Base-by-base conservation (phyloP, 73 alveolate species). In the Durusdinium trenchii region DNA sequence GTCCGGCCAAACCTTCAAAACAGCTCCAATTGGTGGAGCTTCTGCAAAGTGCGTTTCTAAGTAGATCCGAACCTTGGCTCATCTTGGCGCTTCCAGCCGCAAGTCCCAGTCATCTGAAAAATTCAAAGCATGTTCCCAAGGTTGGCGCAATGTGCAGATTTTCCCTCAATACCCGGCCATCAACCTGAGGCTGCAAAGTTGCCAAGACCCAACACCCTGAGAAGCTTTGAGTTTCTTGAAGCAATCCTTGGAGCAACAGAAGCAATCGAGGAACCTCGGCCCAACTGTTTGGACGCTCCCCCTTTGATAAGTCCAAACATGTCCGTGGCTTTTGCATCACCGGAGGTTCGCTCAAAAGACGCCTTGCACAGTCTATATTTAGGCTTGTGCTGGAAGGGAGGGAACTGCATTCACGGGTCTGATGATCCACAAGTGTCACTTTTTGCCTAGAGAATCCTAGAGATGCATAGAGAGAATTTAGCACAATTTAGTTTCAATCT, bases 1-100 rank as follows among this genome's bases (percentile, higher is more conserved):
- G 54, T n/a, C 51, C 45, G 7, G 69, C 35, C 71, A 81, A 47
- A 30, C 91, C 83, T 89, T 89, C 86, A 89, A 48, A 45, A 89
- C 96, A 32, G 96, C 96, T 30, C 96, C 96, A 32, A 89, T 89
- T 48, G 96, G 96, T 47, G 96, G 96, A 18, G 96, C 86, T 12
- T 89, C 86, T 62, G 86, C 86, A 46, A 69, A 67, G 51, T 48
- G 43, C 28, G 46, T 47, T 26, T 48, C 86, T 51, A 89, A n/a
- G 52, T 89, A 89, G 86, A 67, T 89, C 47, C 96, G 71, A 6
- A 89, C 86, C 96, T 89, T 35, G 46, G 85, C 45, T 30, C 57
- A 16, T 18, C 47, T 35, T 36, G 35, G 32, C 54, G 51, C 84
- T n/a, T 23, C 84, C 16, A 43, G 92, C 45, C 47, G 48, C 85